Percentiles rank a stretch among this genome's conserved stretches.
These are phyloP conservation scores for Ormosia emarginata DNA, from an alignment of 306 rosid genomes.

Conservation along the genomic window DNA sequence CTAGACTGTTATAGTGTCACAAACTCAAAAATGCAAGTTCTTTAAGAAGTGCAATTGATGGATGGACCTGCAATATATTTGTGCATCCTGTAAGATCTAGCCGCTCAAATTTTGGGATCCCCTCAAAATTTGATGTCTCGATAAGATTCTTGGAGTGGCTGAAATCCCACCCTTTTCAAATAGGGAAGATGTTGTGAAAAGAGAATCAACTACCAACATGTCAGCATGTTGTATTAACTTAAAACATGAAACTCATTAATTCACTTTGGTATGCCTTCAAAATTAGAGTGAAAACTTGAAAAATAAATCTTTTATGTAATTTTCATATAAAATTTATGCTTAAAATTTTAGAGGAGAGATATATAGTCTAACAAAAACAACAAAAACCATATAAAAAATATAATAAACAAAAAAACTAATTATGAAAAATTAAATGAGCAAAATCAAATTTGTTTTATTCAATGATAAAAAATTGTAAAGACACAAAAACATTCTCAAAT, in stretches of 20 bases:
- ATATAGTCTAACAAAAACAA: no score
- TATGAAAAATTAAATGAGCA: no score
- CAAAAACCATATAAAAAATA: no score
- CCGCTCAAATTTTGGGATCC: background rate
- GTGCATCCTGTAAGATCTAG: slow-evolving; percentile 5
- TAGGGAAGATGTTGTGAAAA: background rate
- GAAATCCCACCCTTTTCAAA: background rate
- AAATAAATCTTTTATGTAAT: no score
- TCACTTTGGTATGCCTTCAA: background rate
- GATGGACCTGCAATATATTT: background rate
- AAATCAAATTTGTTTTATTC: no score
- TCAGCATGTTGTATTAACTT: background rate
- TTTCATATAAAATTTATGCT: background rate
- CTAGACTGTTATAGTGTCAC: background rate
- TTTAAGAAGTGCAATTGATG: background rate
- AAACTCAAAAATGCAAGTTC: slow-evolving; percentile 3
- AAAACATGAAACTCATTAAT: background rate
- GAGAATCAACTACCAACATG: background rate
- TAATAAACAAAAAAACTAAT: no score
- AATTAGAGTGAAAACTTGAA: no score
- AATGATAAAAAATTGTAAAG: no score
- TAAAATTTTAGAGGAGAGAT: no score
- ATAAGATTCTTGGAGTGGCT: background rate
- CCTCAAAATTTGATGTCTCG: background rate
- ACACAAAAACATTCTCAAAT: no score